Evolutionary conservation across 345 rosid species (phyloP), one percentile per base, ranked within the genome.

Genomic region (Corchorus capsularis): DNA sequence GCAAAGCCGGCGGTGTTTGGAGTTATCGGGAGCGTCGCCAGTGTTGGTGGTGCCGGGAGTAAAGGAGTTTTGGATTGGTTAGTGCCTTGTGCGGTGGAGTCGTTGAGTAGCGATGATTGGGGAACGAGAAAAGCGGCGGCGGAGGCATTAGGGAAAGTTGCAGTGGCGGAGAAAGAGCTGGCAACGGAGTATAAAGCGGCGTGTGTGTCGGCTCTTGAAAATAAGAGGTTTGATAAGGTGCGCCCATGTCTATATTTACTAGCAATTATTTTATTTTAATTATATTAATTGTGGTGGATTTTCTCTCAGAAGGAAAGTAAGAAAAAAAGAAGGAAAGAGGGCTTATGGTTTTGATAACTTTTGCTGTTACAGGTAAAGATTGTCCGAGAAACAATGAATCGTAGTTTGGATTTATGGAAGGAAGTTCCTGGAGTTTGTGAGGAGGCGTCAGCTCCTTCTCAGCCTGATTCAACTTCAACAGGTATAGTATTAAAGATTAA

Each of bases 361-460:
- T 62, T 64, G 52, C 56, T 61, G 69, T 68, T 77, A 78, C 75
- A 93, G 99, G 90, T 95, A 17, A 95, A 93, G 78, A 80, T 89
- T 74, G 99, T 95, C 46, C 86, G 99, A 39, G 99, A 95, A 85
- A 89, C 92, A 0, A 93, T 95, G 98, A 93, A 87, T 81, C 89
- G 84, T 69, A 84, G 92, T 16, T 70, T 95, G 86, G 86, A 85
- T 67, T 63, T 87, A 69, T 95, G 99, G 99, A 93, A 89, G 86
- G 89, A 80, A 22, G 88, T 93, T 71, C 80, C 83, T 75, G 77
- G 82, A 60, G 82, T 79, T 83, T 77, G 80, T 5, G 88, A 86
- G 43, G 92, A 87, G 27, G 66, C 77, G 79, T 76, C 84, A 50
- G 62, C 83, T 22, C 53, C 83, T 20, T 76, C 90, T 60, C 86